phyloP scores from a whole-genome alignment of 805 yeast genomes.

The Nakazawaea ambrosiae region DNA sequence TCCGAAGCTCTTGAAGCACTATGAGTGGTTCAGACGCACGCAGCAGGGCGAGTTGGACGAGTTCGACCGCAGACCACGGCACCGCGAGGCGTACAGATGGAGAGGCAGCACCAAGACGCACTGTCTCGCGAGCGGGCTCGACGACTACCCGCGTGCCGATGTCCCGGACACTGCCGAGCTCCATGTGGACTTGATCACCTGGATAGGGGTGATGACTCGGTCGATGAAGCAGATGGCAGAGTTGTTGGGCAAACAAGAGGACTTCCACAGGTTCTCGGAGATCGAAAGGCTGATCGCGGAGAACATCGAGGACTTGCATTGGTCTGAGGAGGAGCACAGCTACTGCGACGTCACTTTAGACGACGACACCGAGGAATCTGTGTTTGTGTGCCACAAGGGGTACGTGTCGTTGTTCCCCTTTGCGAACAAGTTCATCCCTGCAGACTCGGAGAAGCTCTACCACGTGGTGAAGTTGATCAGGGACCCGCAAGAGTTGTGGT shows the following conservation, averaged over 20 bases:
- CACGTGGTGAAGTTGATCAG: slow-evolving; percentile 49
- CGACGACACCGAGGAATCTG: slow-evolving; percentile 59
- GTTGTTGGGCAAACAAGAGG: slow-evolving; percentile 51
- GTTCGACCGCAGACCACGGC: slow-evolving; percentile 52
- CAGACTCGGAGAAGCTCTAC: slow-evolving; percentile 37
- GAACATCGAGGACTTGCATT: slow-evolving; percentile 71
- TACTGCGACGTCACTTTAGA: slow-evolving; percentile 84
- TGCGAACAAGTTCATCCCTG: slow-evolving; percentile 55
- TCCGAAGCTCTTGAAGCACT: slow-evolving; percentile 71
- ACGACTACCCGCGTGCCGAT: slow-evolving; percentile 86
- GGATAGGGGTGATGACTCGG: slow-evolving; percentile 92
- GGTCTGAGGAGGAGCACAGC: slow-evolving; percentile 59
- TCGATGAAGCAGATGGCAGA: slow-evolving; percentile 71
- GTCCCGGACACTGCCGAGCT: slow-evolving; percentile 84
- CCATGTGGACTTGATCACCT: slow-evolving; percentile 80
- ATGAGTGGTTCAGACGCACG: slow-evolving; percentile 75
- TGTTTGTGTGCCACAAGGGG: slow-evolving; percentile 80
- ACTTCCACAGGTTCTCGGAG: slow-evolving; percentile 41
- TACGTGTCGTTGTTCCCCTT: slow-evolving; percentile 86
- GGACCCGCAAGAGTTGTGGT: slow-evolving; percentile 72
- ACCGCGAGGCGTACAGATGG: slow-evolving; percentile 82
- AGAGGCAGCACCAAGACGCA: slow-evolving; percentile 82
- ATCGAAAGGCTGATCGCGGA: slow-evolving; percentile 50
- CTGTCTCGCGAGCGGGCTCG: slow-evolving; percentile 88
- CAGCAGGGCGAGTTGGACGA: slow-evolving; percentile 72